A percentile compares a stretch with the other conserved stretches of the same genome.
Conservation (phyloP, 805 yeast species). For the Metschnikowia shivogae region DNA sequence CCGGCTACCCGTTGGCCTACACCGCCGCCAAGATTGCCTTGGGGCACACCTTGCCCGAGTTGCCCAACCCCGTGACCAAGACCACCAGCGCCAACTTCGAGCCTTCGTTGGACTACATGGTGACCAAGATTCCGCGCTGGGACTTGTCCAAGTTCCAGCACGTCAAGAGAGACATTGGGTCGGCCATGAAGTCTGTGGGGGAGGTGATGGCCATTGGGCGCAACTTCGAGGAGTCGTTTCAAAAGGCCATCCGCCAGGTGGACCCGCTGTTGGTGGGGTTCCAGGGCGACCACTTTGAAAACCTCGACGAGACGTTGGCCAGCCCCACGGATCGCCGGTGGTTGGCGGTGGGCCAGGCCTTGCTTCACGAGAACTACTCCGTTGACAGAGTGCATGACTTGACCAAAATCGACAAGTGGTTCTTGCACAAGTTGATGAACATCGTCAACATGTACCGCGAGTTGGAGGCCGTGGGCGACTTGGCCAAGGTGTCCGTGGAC, state of each 20-base stretch:
- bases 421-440: constrained; percentile 86
- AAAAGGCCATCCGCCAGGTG: constrained; percentile 94
- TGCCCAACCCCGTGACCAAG: constrained; percentile 94
- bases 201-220: constrained; percentile 99
- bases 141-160: constrained; percentile 93
- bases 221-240: constrained; percentile 95
- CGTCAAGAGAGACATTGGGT: constrained; percentile 89
- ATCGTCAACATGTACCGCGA: constrained; percentile 85
- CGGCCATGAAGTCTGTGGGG: constrained; percentile 98
- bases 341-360: constrained; percentile 97
- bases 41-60: constrained; percentile 90
- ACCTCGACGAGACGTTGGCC: constrained; percentile 70
- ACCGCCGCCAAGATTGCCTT: constrained; percentile 97
- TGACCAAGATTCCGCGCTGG: constrained; percentile 98
- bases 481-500: constrained; percentile 61
- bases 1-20: constrained; percentile 97
- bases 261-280: constrained; percentile 89
- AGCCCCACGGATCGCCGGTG: constrained; percentile 95
- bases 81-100: constrained; percentile 95
- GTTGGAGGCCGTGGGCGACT: constrained; percentile 55
- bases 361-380: constrained; percentile 83
- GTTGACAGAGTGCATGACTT: constrained; percentile 91
- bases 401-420: constrained; percentile 94
- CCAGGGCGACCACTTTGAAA: constrained; percentile 79
- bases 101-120: constrained; percentile 95